These are phyloP conservation scores for Discostella stelligeroides DNA, from an alignment of 108 stramenopile genomes.

Conservation along the genomic window DNA sequence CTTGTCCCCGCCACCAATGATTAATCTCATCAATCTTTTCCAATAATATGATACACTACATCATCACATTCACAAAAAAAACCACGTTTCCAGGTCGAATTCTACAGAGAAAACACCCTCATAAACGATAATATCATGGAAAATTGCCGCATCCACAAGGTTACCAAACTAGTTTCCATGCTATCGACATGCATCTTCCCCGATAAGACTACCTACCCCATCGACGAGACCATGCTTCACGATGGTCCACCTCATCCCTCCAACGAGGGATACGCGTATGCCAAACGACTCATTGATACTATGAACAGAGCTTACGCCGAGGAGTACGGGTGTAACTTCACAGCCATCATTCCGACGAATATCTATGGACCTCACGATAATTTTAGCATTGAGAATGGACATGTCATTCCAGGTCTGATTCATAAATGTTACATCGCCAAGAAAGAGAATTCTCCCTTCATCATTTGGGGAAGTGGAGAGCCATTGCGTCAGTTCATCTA, in stretches of 20 bases:
- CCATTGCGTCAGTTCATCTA: conserved; percentile 98
- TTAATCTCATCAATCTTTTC: too few species aligned
- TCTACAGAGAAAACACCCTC: conserved; percentile 98
- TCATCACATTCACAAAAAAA: not conserved
- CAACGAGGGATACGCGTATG: conserved; percentile 99
- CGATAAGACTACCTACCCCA: conserved; percentile 99
- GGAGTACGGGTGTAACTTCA: conserved; percentile 98
- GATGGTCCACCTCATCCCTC: conserved; percentile 95
- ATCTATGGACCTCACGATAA: conserved; percentile 97
- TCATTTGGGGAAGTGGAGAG: conserved; percentile 96
- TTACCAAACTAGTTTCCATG: conserved; percentile 96
- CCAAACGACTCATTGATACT: conserved; percentile 98
- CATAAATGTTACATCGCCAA: conserved; percentile 98
- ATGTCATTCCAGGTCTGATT: conserved; percentile 98
- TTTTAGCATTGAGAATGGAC: conserved; percentile 94
- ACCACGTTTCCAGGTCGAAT: conserved; percentile 80
- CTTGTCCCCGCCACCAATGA: not conserved
- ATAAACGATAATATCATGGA: conserved; percentile 98
- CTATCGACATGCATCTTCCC: conserved; percentile 99
- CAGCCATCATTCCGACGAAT: conserved; percentile 97
- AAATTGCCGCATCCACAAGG: conserved; percentile 92
- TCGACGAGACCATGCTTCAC: conserved; percentile 99
- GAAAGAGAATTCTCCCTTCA: conserved; percentile 84
- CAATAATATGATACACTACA: not conserved
- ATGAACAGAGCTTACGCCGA: conserved; percentile 97